Evolutionary conservation across 2,329 filamentous ascomycete genomes (phyloP), one percentile per base, ranked within the genome.

Genomic region (Aureobasidium vineae): DNA sequence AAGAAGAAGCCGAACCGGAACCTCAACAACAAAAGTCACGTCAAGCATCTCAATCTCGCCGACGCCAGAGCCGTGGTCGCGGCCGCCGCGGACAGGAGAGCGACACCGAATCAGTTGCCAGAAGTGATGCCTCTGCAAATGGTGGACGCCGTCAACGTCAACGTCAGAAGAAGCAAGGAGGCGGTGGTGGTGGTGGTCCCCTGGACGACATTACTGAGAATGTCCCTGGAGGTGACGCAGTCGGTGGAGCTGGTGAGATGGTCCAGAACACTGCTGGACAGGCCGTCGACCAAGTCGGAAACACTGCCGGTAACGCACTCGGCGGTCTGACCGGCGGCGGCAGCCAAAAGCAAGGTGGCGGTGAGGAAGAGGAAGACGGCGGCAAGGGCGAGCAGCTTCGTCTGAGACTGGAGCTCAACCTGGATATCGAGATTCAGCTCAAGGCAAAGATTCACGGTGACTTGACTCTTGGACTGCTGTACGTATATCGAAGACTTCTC

Each of bases 361-460:
- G 69, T 36, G 73, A 73, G 53, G 76, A 67, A 31, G 73, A 74
- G 52, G 73, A 75, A 10, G 78, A 76, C 16, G 75, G 73, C 5
- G 76, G 74, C 38, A 78, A 79, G 70, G 81, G 79, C 68, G 81
- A 82, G 73, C 80, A 85, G 71, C 77, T 87, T 70, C 82, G 84
- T 70, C 71, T 87, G 75, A 78, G 83, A 70, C 72, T 87, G 69
- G 85, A 87, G 70, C 76, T 87, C 70, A 87, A 87, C 71, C 76
- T 87, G 68, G 85, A 87, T 73, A 85, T 87, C 73, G 85, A 87
- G 73, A 81, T 87, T 65, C 83, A 87, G 72, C 76, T 87, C 54
- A 87, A 87, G 79, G 85, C 85, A n/a, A 86, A 85, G 76, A 87
- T 87, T 70, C 84, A 86, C 69, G 85, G 85, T 77, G 85, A 87